A percentile compares a stretch with the other conserved stretches of the same genome.
Conservation (phyloP, 257 asterid genomes). For the Nicotiana tabacum region DNA sequence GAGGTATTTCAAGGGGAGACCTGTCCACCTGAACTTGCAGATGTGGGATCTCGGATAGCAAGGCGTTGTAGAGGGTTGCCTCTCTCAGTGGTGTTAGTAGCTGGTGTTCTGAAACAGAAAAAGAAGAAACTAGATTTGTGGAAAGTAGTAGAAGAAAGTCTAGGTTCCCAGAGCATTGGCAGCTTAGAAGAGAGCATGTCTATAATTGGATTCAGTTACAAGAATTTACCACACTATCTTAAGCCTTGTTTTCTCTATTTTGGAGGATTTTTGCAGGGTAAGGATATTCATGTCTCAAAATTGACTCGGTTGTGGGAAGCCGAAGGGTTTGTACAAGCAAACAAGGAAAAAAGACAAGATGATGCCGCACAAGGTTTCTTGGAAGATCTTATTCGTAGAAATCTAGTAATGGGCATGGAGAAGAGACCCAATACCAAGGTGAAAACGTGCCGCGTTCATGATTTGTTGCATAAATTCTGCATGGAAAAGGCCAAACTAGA, state of each 20-base stretch:
- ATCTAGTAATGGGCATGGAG: conserved; percentile 7
- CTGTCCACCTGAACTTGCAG: background rate
- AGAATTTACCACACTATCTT: conserved; percentile 13
- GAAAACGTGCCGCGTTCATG: conserved; percentile 4
- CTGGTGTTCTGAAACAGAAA: conserved; percentile 13
- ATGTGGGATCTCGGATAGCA: background rate
- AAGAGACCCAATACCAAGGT: background rate
- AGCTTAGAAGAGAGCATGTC: conserved; percentile 4
- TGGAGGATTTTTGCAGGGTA: conserved; percentile 11
- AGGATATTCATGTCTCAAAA: background rate
- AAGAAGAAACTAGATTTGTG: background rate
- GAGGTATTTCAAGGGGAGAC: background rate
- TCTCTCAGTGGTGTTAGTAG: conserved; percentile 5
- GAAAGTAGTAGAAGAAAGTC: background rate
- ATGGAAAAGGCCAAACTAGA: conserved; percentile 13
- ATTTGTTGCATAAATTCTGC: conserved; percentile 16
- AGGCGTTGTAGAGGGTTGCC: conserved; percentile 5
- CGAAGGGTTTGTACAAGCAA: conserved; percentile 13
- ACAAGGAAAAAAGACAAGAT: background rate
- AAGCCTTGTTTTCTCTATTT: conserved; percentile 18
- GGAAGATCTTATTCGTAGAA: conserved; percentile 13
- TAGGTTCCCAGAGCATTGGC: conserved; percentile 3
- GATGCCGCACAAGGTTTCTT: conserved; percentile 11
- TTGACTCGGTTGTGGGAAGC: conserved; percentile 15
- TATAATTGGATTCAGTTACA: conserved; percentile 19